Percentiles rank a stretch among this genome's conserved stretches.
Conservation (phyloP, 164 flowering plant genomes). For the Nelumbo lutea region DNA sequence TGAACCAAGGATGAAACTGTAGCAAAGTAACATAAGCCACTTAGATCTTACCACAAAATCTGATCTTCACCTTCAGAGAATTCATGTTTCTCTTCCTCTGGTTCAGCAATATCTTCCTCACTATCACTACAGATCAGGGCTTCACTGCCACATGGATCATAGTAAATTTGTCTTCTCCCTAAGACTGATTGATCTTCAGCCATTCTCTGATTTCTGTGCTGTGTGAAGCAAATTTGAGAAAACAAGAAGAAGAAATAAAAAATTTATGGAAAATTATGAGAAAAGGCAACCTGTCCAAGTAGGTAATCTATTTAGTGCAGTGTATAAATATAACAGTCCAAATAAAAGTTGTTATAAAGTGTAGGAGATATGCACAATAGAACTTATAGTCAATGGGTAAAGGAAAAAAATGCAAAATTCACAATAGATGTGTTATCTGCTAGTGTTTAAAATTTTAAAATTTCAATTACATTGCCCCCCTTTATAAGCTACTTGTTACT, state of each 20-base stretch:
- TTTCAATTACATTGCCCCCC: no score
- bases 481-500: no score
- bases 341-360: not conserved
- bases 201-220: slow-evolving; percentile 96
- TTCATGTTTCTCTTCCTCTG: slow-evolving; percentile 74
- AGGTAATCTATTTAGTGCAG: not conserved
- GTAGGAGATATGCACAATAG: no score
- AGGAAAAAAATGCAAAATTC: no score
- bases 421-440: no score
- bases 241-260: slow-evolving; percentile 16
- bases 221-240: slow-evolving; percentile 30
- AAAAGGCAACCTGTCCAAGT: not conserved
- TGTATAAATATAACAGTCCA: not conserved
- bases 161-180: slow-evolving; percentile 92
- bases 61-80: slow-evolving; percentile 86
- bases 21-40: not conserved
- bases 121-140: slow-evolving; percentile 94
- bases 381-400: no score
- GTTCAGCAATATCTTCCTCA: slow-evolving; percentile 78
- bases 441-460: no score
- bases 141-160: slow-evolving; percentile 87
- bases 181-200: slow-evolving; percentile 94
- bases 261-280: slow-evolving; percentile 10
- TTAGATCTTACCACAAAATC: slow-evolving; percentile 54
- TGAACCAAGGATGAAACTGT: not conserved